A percentile compares a stretch with the other conserved stretches of the same genome.
phyloP scores from a whole-genome alignment of 345 rosid species.

The Aegle marmelos region DNA sequence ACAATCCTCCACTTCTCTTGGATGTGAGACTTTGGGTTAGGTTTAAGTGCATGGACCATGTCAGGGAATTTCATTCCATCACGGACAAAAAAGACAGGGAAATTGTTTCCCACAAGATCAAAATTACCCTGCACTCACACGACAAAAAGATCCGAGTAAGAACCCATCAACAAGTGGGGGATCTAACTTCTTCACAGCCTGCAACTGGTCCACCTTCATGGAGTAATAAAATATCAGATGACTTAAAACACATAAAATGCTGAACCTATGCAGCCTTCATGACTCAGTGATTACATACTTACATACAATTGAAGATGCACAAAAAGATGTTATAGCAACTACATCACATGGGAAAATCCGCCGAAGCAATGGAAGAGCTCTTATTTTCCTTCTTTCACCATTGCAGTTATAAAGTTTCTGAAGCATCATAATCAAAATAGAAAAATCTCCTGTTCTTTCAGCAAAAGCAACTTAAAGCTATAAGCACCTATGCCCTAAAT shows the following conservation, averaged over 20 bases:
- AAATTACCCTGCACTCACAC: slow-evolving; percentile 73
- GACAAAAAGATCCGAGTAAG: background rate
- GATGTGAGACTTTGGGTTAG: slow-evolving; percentile 95
- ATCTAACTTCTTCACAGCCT: background rate
- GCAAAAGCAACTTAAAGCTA: background rate
- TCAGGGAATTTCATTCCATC: slow-evolving; percentile 99
- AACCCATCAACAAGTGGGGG: slow-evolving; percentile 1
- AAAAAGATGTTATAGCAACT: background rate
- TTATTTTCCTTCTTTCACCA: background rate
- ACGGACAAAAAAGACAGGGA: slow-evolving; percentile 90
- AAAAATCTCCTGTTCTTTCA: background rate
- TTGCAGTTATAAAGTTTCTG: background rate
- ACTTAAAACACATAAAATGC: background rate
- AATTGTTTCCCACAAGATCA: slow-evolving; percentile 98
- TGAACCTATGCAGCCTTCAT: background rate
- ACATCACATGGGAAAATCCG: background rate
- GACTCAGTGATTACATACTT: background rate
- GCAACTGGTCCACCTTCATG: background rate
- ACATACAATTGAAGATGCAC: background rate
- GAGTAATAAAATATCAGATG: background rate
- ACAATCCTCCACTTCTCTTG: slow-evolving; percentile 96
- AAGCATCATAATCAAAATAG: background rate
- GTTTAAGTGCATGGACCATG: slow-evolving; percentile 88
- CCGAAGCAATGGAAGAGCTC: background rate
- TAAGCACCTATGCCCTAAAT: background rate